Evolutionary conservation across 768 basidiomycete genomes (phyloP), one percentile per base, ranked within the genome.

Genomic region (Saitozyma podzolica): DNA sequence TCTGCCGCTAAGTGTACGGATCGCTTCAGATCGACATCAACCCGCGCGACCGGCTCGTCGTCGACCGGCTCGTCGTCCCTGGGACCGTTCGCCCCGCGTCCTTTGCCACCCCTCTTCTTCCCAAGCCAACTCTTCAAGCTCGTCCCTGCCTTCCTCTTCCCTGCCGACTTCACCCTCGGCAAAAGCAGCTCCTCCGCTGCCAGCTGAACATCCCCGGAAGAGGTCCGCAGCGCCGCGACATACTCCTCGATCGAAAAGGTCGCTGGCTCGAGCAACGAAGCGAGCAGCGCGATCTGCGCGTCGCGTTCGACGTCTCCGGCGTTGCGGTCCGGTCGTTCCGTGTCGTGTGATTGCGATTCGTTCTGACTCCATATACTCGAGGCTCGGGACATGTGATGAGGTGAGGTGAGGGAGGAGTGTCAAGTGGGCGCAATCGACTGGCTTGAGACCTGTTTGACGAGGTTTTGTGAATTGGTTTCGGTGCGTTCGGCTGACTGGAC

Each of bases 171-270:
- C n/a, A 58, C 63, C 19, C 69, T 40, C 2, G 69, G 66, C 8
- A 75, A 37, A 8, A 80, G 54, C 29, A 79, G 48, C 19, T 52
- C 58, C 54, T 78, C 75, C 3, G 77, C 79, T 17, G 79, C 79
- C 19, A 29, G 29, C 29, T 53, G 41, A 2, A 78, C 69, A 66
- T 74, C 64, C 3, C 75, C 77, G 9, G 68, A 52, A 17, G 67
- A 56, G 2, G 59, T 54, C 10, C 54, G 50, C 0, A 80, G 62
- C 1, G 79, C 72, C 13, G 57, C 48, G 20, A 70, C 47, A 19
- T 65, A 65, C 40, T 66, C 54, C 8, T 64, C 66, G 9, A 59
- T 42, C 4, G 72, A 55, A 47, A 61, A 77, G 1, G 65, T 63
- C 17, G 72, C 65, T 5, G 78, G 78, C 55, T 74, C 70, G 50